phyloP scores from a whole-genome alignment of 2,329 filamentous ascomycete genomes.

The Bimuria novae-zelandiae region DNA sequence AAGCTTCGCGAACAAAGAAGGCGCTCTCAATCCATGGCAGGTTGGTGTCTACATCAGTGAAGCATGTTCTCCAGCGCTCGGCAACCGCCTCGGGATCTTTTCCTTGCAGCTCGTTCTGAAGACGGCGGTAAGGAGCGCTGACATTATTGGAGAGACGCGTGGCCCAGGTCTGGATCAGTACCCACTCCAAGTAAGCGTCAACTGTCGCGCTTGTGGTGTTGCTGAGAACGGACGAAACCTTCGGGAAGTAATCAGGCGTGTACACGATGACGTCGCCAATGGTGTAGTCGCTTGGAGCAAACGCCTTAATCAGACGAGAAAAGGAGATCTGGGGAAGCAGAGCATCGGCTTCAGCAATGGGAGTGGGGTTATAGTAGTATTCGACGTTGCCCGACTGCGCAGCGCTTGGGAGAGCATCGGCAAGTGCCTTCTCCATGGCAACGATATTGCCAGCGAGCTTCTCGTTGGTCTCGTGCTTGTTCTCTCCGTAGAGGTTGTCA shows the following conservation, averaged over 20 bases:
- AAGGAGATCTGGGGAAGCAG: constrained; percentile 61
- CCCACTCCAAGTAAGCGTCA: constrained; percentile 65
- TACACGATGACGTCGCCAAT: constrained; percentile 60
- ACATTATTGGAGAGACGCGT: constrained; percentile 60
- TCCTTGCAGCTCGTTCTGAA: constrained; percentile 63
- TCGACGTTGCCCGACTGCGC: constrained; percentile 63
- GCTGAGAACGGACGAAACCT: constrained; percentile 59
- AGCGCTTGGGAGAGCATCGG: constrained; percentile 59
- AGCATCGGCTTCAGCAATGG: constrained; percentile 57
- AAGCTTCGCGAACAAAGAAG: constrained; percentile 69
- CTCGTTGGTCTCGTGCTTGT: constrained; percentile 7
- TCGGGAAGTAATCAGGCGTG: constrained; percentile 63
- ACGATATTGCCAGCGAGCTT: constrained; percentile 15
- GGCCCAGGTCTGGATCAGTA: constrained; percentile 58
- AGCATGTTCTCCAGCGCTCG: constrained; percentile 68
- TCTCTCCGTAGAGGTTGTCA: constrained; percentile 3
- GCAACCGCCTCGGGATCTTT: constrained; percentile 64
- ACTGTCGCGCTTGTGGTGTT: constrained; percentile 59
- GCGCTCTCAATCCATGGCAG: constrained; percentile 69
- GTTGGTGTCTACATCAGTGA: constrained; percentile 58
- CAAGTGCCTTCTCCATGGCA: constrained; percentile 63
- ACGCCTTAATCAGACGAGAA: constrained; percentile 53
- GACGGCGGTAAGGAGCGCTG: constrained; percentile 60
- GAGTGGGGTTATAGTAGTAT: constrained; percentile 67
- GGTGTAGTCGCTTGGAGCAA: constrained; percentile 57